Base-by-base conservation (phyloP, 106 monocot genomes). In the Amphibolis antarctica region DNA sequence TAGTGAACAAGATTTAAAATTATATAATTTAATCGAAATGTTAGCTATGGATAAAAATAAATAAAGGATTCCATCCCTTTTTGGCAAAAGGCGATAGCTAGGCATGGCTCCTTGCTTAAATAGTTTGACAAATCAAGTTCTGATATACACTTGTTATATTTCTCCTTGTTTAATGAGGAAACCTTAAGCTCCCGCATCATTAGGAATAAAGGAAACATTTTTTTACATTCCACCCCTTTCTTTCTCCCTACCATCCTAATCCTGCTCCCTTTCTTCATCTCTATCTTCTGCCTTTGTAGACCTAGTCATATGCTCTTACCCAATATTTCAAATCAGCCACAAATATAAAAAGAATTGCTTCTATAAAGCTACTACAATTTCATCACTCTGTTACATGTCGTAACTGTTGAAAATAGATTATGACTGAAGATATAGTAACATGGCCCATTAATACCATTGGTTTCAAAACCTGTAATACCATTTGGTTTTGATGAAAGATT, bases 41-140 rank as follows among this genome's bases (percentile, higher is more conserved):
- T n/a, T n/a, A n/a, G n/a, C n/a, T n/a, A n/a, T n/a, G n/a, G n/a
- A n/a, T n/a, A n/a, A n/a, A n/a, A n/a, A n/a, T n/a, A n/a, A n/a
- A n/a, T n/a, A n/a, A n/a, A n/a, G n/a, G n/a, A n/a, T n/a, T n/a
- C n/a, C n/a, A n/a, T n/a, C n/a, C n/a, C n/a, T 86, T 59, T 83
- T 86, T 26, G 94, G 89, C 15, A 96, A 57, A 64, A 96, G 84
- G 5, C 94, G 86, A 61, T 96, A 96, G 76, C 94, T 96, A 66
- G 94, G 94, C 12, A 86, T 86, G 56, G 86, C 86, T 3, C 79
- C 76, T 36, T 79, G 73, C n/a, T n/a, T n/a, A n/a, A n/a, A 67
- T 86, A 90, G 46, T 82, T 86, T 44, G 89, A 84, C 50, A 96
- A 79, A 68, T 89, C 94, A 74, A 89, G 89, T 46, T 89, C 94